Percentiles rank a stretch among this genome's conserved stretches.
phyloP scores from a whole-genome alignment of 495 filamentous ascomycete genomes.

The Trichoderma reesei region DNA sequence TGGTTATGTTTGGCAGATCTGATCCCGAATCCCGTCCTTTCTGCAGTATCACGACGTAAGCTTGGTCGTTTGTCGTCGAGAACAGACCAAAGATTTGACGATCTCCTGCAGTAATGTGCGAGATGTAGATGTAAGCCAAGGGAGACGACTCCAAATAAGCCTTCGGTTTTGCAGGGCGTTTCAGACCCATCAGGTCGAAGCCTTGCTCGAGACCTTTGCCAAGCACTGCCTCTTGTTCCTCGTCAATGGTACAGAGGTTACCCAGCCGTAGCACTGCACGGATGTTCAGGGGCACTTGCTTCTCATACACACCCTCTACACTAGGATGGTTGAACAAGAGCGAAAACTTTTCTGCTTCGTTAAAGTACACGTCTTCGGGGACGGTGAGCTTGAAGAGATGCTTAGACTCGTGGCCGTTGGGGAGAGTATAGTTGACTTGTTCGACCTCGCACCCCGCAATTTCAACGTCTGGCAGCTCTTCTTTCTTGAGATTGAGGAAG shows the following conservation, averaged over 20 bases:
- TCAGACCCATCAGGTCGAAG: slow-evolving; percentile 76
- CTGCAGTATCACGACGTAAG: slow-evolving; percentile 77
- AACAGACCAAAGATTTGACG: slow-evolving; percentile 89
- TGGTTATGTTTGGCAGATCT: slow-evolving; percentile 80
- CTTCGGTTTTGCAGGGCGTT: slow-evolving; percentile 50
- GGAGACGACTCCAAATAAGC: slow-evolving; percentile 62
- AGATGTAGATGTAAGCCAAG: slow-evolving; percentile 78
- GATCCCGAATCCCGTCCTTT: slow-evolving; percentile 61
- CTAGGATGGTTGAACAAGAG: slow-evolving; percentile 82
- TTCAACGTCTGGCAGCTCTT: slow-evolving; percentile 81
- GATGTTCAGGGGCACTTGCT: slow-evolving; percentile 72
- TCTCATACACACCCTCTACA: slow-evolving; percentile 95
- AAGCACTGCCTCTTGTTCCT: slow-evolving; percentile 78
- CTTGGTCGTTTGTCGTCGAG: slow-evolving; percentile 70
- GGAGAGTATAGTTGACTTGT: slow-evolving; percentile 83
- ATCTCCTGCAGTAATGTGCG: slow-evolving; percentile 83
- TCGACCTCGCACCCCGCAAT: slow-evolving; percentile 79
- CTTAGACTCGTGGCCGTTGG: slow-evolving; percentile 88
- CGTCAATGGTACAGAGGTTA: slow-evolving; percentile 90
- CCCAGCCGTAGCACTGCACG: slow-evolving; percentile 82
- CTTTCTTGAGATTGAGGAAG: slow-evolving; percentile 81
- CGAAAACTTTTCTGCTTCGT: slow-evolving; percentile 70
- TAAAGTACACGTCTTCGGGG: slow-evolving; percentile 77
- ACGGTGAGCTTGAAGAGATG: slow-evolving; percentile 91
- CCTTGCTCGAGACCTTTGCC: slow-evolving; percentile 88